Evolutionary conservation across 2,329 filamentous ascomycete species (phyloP), one percentile per base, ranked within the genome.

Genomic region (Aspergillus ibericus): DNA sequence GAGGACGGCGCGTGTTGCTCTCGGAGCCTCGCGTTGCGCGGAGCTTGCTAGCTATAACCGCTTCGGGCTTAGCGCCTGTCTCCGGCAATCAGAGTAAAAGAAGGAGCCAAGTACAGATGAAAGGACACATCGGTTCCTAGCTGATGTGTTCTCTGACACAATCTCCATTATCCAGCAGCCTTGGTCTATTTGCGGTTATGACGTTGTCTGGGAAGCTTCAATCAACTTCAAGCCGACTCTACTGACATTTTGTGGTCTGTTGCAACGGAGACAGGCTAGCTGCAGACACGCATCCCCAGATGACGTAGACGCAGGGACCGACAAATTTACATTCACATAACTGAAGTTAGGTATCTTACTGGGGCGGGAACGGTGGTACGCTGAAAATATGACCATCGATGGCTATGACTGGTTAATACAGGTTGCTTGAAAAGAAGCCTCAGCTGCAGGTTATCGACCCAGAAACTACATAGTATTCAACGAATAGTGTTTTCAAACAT

Each of bases 11-110:
- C 47, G 47, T 46, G 55, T 58, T 36, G 53, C 52, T 32, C 22
- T n/a, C 27, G 25, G 42, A 44, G 40, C 44, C 48, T 65, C 66
- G 66, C 66, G 66, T 67, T 68, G 63, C 62, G 66, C 64, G 63
- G 59, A 58, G 59, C 60, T 44, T 38, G 59, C 61, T 53, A 48
- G 59, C 61, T 69, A 69, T 69, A 66, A 66, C 67, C 58, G 9
- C 40, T 62, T 66, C 12, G 18, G 65, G 65, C 35, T 61, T 68
- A 68, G 66, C 59, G 59, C 20, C 27, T 29, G 48, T 29, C 44
- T 15, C 3, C 29, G 29, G 25, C 25, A 48, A 25, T 42, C 16
- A 13, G 38, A 20, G 13, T 9, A 5, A 13, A n/a, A 16, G n/a
- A 38, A 18, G 36, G 8, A 38, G n/a, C 16, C 9, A 7, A 18